These are phyloP conservation scores for Austroboletus rostrupii DNA, from an alignment of 1,284 basidiomycete genomes.

Conservation along the genomic window DNA sequence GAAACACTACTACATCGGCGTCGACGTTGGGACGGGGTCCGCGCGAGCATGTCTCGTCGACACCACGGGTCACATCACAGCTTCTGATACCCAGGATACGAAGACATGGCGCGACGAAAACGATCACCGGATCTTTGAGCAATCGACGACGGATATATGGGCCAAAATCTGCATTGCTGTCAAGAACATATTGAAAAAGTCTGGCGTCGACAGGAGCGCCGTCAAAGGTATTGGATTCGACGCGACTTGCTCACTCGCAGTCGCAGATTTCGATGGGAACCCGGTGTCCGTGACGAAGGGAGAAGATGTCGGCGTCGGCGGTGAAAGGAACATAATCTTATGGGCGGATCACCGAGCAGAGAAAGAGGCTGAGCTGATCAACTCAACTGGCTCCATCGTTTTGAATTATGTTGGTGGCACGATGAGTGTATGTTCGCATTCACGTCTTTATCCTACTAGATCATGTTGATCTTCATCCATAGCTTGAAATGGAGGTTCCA, in stretches of 20 bases:
- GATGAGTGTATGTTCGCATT: constrained; percentile 75
- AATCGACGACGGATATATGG: constrained; percentile 90
- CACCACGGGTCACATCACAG: constrained; percentile 70
- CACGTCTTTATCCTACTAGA: not conserved
- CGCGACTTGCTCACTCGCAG: constrained; percentile 94
- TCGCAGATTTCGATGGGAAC: constrained; percentile 70
- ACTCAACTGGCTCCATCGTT: constrained; percentile 79
- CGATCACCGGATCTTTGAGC: constrained; percentile 94
- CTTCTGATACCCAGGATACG: constrained; percentile 76
- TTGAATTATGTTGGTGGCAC: constrained; percentile 94
- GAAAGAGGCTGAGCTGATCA: constrained; percentile 88
- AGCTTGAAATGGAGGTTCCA: constrained; percentile 97
- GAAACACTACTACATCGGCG: constrained; percentile 56
- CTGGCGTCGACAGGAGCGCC: constrained; percentile 55
- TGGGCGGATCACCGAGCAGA: constrained; percentile 97
- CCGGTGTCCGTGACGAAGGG: constrained; percentile 83
- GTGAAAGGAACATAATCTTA: constrained; percentile 79
- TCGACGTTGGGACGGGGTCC: constrained; percentile 90
- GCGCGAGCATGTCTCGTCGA: constrained; percentile 85
- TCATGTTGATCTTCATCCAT: constrained; percentile 12
- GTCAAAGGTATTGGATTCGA: constrained; percentile 95
- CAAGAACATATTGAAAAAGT: constrained; percentile 61
- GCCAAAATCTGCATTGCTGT: constrained; percentile 68
- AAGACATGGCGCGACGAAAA: constrained; percentile 80
- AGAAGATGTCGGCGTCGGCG: constrained; percentile 55